A percentile compares a stretch with the other conserved stretches of the same genome.
phyloP scores from a whole-genome alignment of 768 basidiomycete species.

The Rubroboletus satanas region DNA sequence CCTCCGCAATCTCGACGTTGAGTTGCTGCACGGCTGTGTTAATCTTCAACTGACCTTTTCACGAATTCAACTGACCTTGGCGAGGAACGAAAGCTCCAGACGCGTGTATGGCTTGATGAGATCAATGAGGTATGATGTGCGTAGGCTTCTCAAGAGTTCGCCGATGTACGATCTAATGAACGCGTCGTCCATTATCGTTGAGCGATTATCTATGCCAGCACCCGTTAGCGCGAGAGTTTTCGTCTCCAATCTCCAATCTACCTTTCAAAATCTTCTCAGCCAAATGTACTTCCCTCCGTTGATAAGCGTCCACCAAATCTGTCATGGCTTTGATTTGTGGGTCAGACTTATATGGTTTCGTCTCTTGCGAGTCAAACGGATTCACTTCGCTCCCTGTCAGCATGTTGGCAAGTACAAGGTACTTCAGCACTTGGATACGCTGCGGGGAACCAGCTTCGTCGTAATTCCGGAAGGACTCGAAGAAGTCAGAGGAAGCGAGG shows the following conservation, averaged over 20 bases:
- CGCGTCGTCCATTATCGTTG: conserved; percentile 93
- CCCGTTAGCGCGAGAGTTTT: background rate
- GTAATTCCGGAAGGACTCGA: conserved; percentile 98
- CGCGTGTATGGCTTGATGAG: conserved; percentile 97
- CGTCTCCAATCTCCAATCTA: conserved; percentile 30
- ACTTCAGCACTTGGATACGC: conserved; percentile 96
- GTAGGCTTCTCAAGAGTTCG: conserved; percentile 87
- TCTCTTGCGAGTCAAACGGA: conserved; percentile 99
- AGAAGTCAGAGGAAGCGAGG: conserved; percentile 95
- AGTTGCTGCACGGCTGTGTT: conserved; percentile 63
- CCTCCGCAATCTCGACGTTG: conserved; percentile 87
- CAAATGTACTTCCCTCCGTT: conserved; percentile 92
- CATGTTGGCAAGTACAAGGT: conserved; percentile 97
- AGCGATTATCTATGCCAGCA: conserved; percentile 66
- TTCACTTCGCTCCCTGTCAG: conserved; percentile 97
- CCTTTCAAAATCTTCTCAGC: conserved; percentile 94
- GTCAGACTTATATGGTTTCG: conserved; percentile 95
- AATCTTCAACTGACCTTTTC: background rate
- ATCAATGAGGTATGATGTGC: conserved; percentile 96
- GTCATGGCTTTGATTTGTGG: conserved; percentile 99
- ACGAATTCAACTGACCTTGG: conserved; percentile 53
- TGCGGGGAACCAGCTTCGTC: conserved; percentile 97
- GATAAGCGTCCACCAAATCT: conserved; percentile 93
- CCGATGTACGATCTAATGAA: conserved; percentile 97
- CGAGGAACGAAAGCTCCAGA: conserved; percentile 88